Evolutionary conservation across 192 early-diverging fungal species (phyloP), one percentile per base, ranked within the genome.

Genomic region (Spinellus fusiger): DNA sequence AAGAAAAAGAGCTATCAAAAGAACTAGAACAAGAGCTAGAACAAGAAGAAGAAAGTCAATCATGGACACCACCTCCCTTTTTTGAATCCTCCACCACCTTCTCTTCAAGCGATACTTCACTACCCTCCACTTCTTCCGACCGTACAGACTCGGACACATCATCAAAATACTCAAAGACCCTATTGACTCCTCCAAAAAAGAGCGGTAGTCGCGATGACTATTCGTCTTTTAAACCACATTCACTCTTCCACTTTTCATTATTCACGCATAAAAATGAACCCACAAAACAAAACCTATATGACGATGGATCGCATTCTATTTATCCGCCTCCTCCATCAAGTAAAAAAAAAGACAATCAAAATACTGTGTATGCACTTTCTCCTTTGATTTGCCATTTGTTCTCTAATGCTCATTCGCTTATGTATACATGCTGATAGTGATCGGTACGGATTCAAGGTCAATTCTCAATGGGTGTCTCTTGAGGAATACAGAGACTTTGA

Each of bases 391-490:
- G n/a, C n/a, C n/a, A n/a, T n/a, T n/a, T n/a, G n/a, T n/a, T n/a
- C n/a, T n/a, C 16, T 27, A 33, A 18, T 33, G 5, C 0, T 12
- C n/a, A 4, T 29, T n/a, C 20, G 6, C 31, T 6, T 58, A 15
- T 27, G 22, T 25, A 44, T 27, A 58, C 18, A 44, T 44, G 3
- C 40, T 35, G n/a, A 26, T 72, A 83, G 83, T 25, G 83, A 84
- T 59, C 73, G 71, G 57, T 84, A 84, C 64, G 83, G 83, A 16
- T 84, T 84, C 61, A 74, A 73, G 46, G 74, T 71, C 46, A 65
- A 64, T 20, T 73, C 72, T 16, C 75, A 82, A 61, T 80, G 79
- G 77, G 40, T 83, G 4, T 66, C 70, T 8, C 50, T 65, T 8
- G 62, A 78, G n/a, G 69, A 79, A n/a, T 75, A 77, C 61, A 54